Percentiles rank a stretch among this genome's conserved stretches.
Evolutionary conservation across 1,139 yeast species (phyloP).

Genomic region (Candida freyschussii): DNA sequence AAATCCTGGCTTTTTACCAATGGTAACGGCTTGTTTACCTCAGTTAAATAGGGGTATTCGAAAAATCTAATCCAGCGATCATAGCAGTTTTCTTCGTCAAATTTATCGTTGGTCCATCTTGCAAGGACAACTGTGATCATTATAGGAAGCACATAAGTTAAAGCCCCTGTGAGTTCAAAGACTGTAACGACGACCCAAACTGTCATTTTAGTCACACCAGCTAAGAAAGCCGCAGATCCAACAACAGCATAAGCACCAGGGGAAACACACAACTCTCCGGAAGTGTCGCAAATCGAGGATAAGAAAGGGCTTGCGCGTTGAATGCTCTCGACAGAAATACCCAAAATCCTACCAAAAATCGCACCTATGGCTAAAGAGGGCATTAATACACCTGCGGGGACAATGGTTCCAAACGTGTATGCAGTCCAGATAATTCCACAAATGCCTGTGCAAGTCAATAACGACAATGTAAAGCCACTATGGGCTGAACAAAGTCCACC

Average conservation of each 20-base stretch:
- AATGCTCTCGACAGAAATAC: constrained; percentile 49
- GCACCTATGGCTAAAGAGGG: constrained; percentile 75
- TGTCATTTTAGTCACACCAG: constrained; percentile 82
- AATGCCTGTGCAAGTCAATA: constrained; percentile 41
- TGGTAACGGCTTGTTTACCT: constrained; percentile 20
- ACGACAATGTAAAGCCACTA: constrained; percentile 23
- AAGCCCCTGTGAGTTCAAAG: constrained; percentile 86
- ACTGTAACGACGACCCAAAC: constrained; percentile 82
- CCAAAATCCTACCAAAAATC: constrained; percentile 60
- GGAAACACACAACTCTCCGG: constrained; percentile 46
- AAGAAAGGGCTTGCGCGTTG: constrained; percentile 39
- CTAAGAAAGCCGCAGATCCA: constrained; percentile 86
- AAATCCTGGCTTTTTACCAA: constrained; percentile 13
- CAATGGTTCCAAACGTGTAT: constrained; percentile 57
- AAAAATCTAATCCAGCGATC: constrained; percentile 38
- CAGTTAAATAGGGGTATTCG: constrained; percentile 29
- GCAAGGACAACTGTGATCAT: constrained; percentile 55
- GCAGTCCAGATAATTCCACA: constrained; percentile 57
- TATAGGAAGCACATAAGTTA: constrained; percentile 75
- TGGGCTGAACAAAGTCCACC: constrained; percentile 34
- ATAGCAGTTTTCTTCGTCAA: constrained; percentile 34
- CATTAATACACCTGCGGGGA: constrained; percentile 75
- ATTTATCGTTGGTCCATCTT: constrained; percentile 41
- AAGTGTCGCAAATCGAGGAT: constrained; percentile 18
- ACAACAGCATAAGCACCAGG: constrained; percentile 86